Percentiles rank a stretch among this genome's conserved stretches.
These are phyloP conservation scores for Hortaea sp. DNA, from an alignment of 2,329 filamentous ascomycete genomes.

Conservation along the genomic window DNA sequence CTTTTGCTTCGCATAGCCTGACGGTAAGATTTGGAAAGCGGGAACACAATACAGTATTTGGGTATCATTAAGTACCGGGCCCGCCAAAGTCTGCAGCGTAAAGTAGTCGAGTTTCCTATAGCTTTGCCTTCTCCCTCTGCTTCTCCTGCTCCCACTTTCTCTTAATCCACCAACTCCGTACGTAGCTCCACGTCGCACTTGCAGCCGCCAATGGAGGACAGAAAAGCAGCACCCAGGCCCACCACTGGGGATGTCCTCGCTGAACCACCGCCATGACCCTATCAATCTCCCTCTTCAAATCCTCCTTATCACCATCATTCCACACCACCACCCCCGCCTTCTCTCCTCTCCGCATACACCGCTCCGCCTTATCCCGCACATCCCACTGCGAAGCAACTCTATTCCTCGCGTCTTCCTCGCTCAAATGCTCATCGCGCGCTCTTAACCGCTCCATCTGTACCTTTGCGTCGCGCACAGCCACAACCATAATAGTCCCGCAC, in stretches of 20 bases:
- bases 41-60: too few species aligned
- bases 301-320: constrained; percentile 71
- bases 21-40: too few species aligned
- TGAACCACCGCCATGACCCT: constrained; percentile 55
- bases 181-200: constrained; percentile 61
- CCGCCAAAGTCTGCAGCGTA: too few species aligned
- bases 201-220: constrained; percentile 66
- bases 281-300: constrained; percentile 58
- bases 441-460: constrained; percentile 74
- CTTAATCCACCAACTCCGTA: constrained; percentile 61
- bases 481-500: constrained; percentile 77
- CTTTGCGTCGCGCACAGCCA: constrained; percentile 68
- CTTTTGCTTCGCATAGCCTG: too few species aligned
- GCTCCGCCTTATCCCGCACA: constrained; percentile 69
- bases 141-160: constrained; percentile 56
- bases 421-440: constrained; percentile 66
- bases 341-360: constrained; percentile 56
- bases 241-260: constrained; percentile 63
- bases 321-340: constrained; percentile 69
- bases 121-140: constrained; percentile 47
- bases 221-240: constrained; percentile 60
- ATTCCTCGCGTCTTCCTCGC: constrained; percentile 76
- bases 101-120: constrained; percentile 26
- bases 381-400: constrained; percentile 79
- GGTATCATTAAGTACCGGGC: too few species aligned